Evolutionary conservation across 2,329 filamentous ascomycete species (phyloP).

Genomic region (Aspergillus niger): DNA sequence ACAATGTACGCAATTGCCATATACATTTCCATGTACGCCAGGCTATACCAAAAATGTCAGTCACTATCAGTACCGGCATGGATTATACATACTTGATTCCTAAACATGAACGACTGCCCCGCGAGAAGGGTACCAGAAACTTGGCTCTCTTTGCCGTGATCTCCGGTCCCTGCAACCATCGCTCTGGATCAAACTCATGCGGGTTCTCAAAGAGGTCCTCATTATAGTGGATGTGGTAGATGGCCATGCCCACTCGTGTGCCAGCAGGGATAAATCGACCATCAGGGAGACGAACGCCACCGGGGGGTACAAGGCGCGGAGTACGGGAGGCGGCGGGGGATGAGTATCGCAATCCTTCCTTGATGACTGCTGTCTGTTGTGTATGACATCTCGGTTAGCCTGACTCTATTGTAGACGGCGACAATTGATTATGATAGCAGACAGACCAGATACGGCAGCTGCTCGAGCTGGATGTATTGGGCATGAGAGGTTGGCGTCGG

Average conservation of each 20-base stretch:
- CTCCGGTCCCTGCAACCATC: constrained; percentile 23
- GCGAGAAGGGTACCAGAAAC: constrained; percentile 26
- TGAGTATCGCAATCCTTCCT: no score
- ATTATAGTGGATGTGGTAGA: constrained; percentile 26
- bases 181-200: constrained; percentile 27
- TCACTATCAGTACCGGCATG: background rate
- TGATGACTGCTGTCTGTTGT: no score
- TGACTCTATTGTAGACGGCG: constrained; percentile 12
- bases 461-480: constrained; percentile 37
- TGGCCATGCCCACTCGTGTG: background rate
- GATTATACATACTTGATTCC: constrained; percentile 25
- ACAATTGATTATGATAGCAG: background rate
- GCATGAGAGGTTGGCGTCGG: constrained; percentile 26
- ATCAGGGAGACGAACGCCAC: constrained; percentile 22
- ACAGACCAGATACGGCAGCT: constrained; percentile 43
- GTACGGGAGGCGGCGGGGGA: no score
- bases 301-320: constrained; percentile 17
- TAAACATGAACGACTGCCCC: constrained; percentile 26
- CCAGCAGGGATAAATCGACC: no score
- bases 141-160: constrained; percentile 15
- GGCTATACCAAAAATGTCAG: constrained; percentile 15
- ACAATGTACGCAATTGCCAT: constrained; percentile 28
- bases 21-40: constrained; percentile 36
- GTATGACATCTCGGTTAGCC: no score
- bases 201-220: constrained; percentile 28